Evolutionary conservation across 768 basidiomycete genomes (phyloP).

Genomic region (Suillus variegatus): DNA sequence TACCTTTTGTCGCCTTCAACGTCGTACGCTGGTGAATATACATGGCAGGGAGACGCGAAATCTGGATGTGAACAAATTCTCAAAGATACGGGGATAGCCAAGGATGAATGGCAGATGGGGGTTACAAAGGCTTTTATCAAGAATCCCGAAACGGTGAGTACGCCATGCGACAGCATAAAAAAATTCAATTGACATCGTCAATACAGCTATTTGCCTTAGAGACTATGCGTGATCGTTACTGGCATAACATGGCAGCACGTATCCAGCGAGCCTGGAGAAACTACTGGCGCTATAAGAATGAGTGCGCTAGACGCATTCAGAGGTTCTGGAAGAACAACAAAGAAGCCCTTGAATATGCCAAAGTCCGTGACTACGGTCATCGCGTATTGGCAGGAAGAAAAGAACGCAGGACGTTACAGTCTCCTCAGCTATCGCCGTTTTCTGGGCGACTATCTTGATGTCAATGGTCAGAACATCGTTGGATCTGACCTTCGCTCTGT

Average conservation of each 20-base stretch:
- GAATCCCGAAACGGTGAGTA: slow-evolving; percentile 91
- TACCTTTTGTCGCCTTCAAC: slow-evolving; percentile 94
- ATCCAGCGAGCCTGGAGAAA: slow-evolving; percentile 97
- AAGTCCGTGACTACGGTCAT: slow-evolving; percentile 94
- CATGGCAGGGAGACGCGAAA: slow-evolving; percentile 87
- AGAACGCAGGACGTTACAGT: slow-evolving; percentile 93
- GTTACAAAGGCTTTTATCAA: slow-evolving; percentile 99
- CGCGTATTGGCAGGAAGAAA: slow-evolving; percentile 89
- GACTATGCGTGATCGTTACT: slow-evolving; percentile 98
- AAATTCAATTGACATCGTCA: neutral
- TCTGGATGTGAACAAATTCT: slow-evolving; percentile 93
- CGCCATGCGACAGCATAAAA: neutral
- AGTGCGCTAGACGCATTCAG: slow-evolving; percentile 93
- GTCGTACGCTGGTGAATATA: slow-evolving; percentile 98
- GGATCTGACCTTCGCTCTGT: slow-evolving; percentile 74
- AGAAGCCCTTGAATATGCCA: slow-evolving; percentile 84
- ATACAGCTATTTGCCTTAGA: slow-evolving; percentile 92
- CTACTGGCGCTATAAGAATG: slow-evolving; percentile 93
- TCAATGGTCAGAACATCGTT: slow-evolving; percentile 78
- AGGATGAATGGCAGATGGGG: slow-evolving; percentile 99
- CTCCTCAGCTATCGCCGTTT: slow-evolving; percentile 92
- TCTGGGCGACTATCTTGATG: slow-evolving; percentile 93
- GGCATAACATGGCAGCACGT: slow-evolving; percentile 99
- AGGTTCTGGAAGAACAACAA: slow-evolving; percentile 99
- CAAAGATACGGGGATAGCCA: slow-evolving; percentile 92